Evolutionary conservation across 208 protist genomes (phyloP).

Genomic region (Lotmaria passim): DNA sequence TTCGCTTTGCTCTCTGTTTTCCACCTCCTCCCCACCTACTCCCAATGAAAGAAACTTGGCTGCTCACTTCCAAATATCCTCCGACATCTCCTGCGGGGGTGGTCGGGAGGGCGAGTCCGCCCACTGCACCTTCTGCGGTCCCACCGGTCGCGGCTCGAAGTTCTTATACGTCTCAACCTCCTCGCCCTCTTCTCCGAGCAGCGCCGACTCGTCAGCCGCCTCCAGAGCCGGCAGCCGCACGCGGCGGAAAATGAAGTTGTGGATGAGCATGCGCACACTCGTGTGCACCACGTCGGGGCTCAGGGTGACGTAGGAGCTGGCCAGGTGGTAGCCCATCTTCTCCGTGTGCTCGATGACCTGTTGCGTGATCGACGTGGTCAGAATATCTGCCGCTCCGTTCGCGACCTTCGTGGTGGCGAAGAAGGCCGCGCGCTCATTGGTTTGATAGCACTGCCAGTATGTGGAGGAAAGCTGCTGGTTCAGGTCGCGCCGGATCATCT

Average conservation of each 20-base stretch:
- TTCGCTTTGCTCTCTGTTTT: too few species aligned
- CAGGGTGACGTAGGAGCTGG: conserved; percentile 80
- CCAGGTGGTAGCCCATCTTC: conserved; percentile 76
- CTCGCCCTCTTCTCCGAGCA: conserved; percentile 42
- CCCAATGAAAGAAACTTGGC: too few species aligned
- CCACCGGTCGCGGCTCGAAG: conserved; percentile 62
- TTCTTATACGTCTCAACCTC: conserved; percentile 79
- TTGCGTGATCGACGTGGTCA: conserved; percentile 87
- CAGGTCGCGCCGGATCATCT: conserved; percentile 75
- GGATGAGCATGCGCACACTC: conserved; percentile 87
- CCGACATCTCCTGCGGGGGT: conserved; percentile 31
- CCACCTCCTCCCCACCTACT: too few species aligned
- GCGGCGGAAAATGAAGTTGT: conserved; percentile 87
- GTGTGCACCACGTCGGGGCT: conserved; percentile 88
- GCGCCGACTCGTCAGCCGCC: conserved; percentile 52
- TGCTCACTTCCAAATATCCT: conserved; percentile 38
- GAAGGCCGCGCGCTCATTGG: conserved; percentile 83
- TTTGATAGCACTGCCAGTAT: conserved; percentile 92
- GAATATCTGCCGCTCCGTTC: conserved; percentile 83
- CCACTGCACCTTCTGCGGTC: conserved; percentile 57
- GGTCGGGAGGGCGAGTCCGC: conserved; percentile 36
- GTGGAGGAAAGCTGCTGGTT: conserved; percentile 82
- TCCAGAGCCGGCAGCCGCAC: conserved; percentile 57
- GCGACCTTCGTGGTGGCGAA: conserved; percentile 89
- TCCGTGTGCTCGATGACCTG: conserved; percentile 86